Evolutionary conservation across 805 yeast species (phyloP), one percentile per base, ranked within the genome.

Genomic region (Wickerhamiella cacticola): DNA sequence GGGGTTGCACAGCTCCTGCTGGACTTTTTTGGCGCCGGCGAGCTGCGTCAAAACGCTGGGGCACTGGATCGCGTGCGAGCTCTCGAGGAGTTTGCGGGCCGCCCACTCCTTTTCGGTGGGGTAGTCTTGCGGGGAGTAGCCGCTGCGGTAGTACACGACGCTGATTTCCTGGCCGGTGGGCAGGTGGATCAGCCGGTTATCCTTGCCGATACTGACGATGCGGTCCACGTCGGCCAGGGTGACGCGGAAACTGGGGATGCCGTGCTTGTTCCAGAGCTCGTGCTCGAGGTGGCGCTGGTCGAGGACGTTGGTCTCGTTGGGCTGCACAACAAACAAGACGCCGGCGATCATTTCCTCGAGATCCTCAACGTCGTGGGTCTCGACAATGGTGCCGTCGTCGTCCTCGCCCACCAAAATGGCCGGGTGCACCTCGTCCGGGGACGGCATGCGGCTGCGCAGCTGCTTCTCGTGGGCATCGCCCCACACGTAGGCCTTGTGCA

Each of bases 1-100:
- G 18, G 70, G 68, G 29, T 74, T 70, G 0, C 95, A 83, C 47
- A 92, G 72, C 22, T 87, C 68, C 63, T 92, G 98, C 66, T 92
- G 99, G 46, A 92, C 74, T 63, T 92, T 92, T 60, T 92, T 92
- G 16, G 95, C 79, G 1, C 99, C 99, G 19, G 95, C 76, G 50
- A 92, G 69, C 64, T 92, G 99, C 1, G 94, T 85, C 51, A 85
- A 67, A 25, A 89, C 67, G 3, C 92, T 79, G 1, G 99, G 99
- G 52, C 95, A 89, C 63, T 92, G 88, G 52, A 92, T 80, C 1
- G 97, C 94, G 45, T 69, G 62, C 9, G 88, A 74, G 7, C 75
- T 70, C 61, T 92, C 99, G 48, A 92, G 68, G 19, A 68, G 59
- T 22, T 76, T 68, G 58, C 99, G 74, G 9, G 83, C 80, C 12